Evolutionary conservation across 805 yeast genomes (phyloP).

Genomic region (Cyberlindnera euphorbiiphila): DNA sequence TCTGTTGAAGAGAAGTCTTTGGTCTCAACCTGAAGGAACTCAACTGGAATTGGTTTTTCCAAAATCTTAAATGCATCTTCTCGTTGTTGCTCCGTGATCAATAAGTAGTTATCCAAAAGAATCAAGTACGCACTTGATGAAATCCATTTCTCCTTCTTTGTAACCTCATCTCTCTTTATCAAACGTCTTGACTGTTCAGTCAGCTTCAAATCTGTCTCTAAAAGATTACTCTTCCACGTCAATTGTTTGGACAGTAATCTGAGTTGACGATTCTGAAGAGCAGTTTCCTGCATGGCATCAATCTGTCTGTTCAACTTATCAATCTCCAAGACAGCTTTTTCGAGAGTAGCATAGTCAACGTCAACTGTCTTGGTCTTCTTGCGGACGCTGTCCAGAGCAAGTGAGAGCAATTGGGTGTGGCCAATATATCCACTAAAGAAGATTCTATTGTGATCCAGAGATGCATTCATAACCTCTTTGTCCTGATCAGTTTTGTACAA

Average conservation of each 20-base stretch:
- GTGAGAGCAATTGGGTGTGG: constrained; percentile 53
- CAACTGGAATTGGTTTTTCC: constrained; percentile 61
- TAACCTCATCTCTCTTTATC: constrained; percentile 53
- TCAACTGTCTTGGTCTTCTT: constrained; percentile 44
- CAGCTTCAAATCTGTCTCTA: constrained; percentile 47
- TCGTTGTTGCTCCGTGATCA: constrained; percentile 56
- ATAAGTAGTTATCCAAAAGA: constrained; percentile 64
- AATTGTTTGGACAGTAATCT: constrained; percentile 50
- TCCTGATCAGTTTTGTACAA: constrained; percentile 46
- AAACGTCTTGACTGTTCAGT: constrained; percentile 53
- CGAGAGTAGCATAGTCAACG: constrained; percentile 48
- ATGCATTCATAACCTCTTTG: constrained; percentile 36
- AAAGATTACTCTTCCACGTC: constrained; percentile 44
- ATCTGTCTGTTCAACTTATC: constrained; percentile 53
- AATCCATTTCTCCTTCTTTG: constrained; percentile 58
- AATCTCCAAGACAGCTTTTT: constrained; percentile 51
- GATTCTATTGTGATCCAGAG: constrained; percentile 49
- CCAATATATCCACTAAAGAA: constrained; percentile 56
- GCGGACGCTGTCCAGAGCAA: constrained; percentile 57
- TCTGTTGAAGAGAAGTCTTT: constrained; percentile 28
- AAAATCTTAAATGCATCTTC: constrained; percentile 39
- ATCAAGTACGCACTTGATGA: constrained; percentile 51
- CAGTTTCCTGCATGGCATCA: constrained; percentile 57
- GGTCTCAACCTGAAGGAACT: constrained; percentile 50
- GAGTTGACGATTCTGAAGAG: constrained; percentile 55